Conservation (phyloP, 768 basidiomycete genomes). For the Daedaleopsis nitida region DNA sequence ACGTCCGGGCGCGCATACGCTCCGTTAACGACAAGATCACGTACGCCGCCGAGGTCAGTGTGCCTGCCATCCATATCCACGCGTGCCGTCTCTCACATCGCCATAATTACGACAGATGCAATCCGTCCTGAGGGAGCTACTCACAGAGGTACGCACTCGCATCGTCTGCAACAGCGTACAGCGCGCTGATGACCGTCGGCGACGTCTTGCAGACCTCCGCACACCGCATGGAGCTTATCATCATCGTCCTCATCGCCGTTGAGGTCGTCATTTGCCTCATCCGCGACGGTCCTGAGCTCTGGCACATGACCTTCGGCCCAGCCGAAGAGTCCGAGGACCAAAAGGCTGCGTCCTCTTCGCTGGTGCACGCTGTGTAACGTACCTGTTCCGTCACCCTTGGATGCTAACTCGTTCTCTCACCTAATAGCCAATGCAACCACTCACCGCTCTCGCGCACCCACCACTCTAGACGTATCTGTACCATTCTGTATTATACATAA, state of each 20-base stretch:
- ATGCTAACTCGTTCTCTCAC: too few species aligned
- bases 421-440: too few species aligned
- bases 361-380: not conserved
- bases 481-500: too few species aligned
- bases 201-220: conserved; percentile 84
- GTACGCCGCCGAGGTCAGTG: conserved; percentile 73
- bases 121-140: conserved; percentile 82
- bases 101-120: conserved; percentile 55
- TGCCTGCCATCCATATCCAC: not conserved
- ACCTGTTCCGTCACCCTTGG: not conserved
- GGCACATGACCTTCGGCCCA: conserved; percentile 40
- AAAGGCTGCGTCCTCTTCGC: not conserved
- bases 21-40: conserved; percentile 92
- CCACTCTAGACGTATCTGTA: too few species aligned
- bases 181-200: not conserved
- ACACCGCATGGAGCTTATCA: conserved; percentile 94
- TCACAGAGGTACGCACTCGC: conserved; percentile 68
- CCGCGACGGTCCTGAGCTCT: conserved; percentile 77
- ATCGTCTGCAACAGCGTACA: not conserved
- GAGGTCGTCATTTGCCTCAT: conserved; percentile 88
- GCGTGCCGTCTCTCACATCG: not conserved
- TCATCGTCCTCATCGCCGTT: conserved; percentile 92
- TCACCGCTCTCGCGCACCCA: too few species aligned
- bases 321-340: conserved; percentile 8
- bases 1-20: conserved; percentile 79